Conservation (phyloP, 2,329 filamentous ascomycete genomes). For the Ascochyta viciae-villosae region DNA sequence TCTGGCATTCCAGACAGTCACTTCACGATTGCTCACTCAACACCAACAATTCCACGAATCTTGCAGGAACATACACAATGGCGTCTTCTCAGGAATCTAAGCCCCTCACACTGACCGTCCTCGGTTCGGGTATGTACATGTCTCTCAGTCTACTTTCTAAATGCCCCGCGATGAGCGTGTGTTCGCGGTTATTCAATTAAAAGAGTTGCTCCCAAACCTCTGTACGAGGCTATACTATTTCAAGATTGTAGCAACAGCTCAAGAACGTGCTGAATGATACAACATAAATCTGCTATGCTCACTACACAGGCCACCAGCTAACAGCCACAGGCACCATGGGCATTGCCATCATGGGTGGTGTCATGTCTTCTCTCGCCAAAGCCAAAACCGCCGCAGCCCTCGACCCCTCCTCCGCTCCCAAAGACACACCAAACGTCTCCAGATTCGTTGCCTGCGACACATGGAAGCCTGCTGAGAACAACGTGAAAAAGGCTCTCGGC, state of each 20-base stretch:
- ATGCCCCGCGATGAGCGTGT: not conserved
- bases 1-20: constrained; percentile 11
- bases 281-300: too few species aligned
- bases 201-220: too few species aligned
- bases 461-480: constrained; percentile 71
- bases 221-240: too few species aligned
- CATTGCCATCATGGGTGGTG: constrained; percentile 81
- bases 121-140: constrained; percentile 77
- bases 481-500: constrained; percentile 70
- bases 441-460: constrained; percentile 84
- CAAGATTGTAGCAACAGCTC: too few species aligned
- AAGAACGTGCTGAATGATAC: too few species aligned
- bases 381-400: constrained; percentile 43
- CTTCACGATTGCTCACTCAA: constrained; percentile 8
- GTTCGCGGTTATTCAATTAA: not conserved
- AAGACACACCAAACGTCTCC: constrained; percentile 60
- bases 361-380: constrained; percentile 72
- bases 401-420: constrained; percentile 50
- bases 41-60: constrained; percentile 4
- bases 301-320: not conserved
- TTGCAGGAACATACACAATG: constrained; percentile 29
- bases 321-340: constrained; percentile 74
- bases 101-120: constrained; percentile 74
- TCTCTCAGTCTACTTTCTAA: constrained; percentile 15
- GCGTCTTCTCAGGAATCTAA: constrained; percentile 39